phyloP scores from a whole-genome alignment of 2,329 filamentous ascomycete species.

The Basipetospora chlamydospora region DNA sequence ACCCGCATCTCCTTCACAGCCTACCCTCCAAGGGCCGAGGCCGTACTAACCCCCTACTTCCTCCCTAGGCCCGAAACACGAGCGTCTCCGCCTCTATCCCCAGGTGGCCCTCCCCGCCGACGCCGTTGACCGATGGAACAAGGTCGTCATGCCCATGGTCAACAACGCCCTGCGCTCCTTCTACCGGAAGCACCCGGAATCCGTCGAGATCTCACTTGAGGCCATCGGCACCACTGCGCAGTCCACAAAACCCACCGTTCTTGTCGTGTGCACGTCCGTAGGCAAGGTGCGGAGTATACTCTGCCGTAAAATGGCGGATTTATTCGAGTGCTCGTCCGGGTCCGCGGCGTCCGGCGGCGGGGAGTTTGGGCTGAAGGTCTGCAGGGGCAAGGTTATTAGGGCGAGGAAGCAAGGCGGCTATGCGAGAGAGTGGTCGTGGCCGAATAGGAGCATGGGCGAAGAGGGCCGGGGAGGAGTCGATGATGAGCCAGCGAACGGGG shows the following conservation, averaged over 20 bases:
- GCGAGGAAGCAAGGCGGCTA: constrained; percentile 29
- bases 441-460: constrained; percentile 18
- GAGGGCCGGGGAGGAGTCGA: constrained; percentile 27
- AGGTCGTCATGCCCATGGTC: constrained; percentile 55
- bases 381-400: constrained; percentile 50
- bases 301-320: constrained; percentile 48
- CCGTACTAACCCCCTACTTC: too few species aligned
- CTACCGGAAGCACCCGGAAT: constrained; percentile 59
- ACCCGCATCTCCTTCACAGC: too few species aligned
- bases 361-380: constrained; percentile 55
- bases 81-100: constrained; percentile 43
- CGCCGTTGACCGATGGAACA: constrained; percentile 58
- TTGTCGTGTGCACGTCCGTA: constrained; percentile 65
- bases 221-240: constrained; percentile 56
- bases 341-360: too few species aligned
- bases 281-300: constrained; percentile 57
- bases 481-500: constrained; percentile 45
- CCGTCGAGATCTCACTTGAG: constrained; percentile 63
- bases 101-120: constrained; percentile 43
- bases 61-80: constrained; percentile 1
- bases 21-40: too few species aligned
- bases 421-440: constrained; percentile 14
- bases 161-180: constrained; percentile 57
- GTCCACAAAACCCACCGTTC: constrained; percentile 54
- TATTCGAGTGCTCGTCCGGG: constrained; percentile 49